Conservation (phyloP, 2,329 filamentous ascomycete genomes). For the Xylaria multiplex region DNA sequence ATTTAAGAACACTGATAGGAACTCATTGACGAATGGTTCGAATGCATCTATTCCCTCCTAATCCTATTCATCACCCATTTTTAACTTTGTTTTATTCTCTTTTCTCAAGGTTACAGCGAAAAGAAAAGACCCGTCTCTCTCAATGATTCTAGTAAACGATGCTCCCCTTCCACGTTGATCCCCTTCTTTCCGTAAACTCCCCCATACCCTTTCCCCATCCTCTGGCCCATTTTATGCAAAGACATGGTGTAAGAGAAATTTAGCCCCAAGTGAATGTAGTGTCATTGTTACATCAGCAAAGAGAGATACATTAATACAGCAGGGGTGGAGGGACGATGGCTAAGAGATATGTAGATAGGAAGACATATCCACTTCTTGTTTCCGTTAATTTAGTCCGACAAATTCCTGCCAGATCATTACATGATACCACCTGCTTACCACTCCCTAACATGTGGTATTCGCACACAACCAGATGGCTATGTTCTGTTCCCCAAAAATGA, state of each 20-base stretch:
- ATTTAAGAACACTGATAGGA: background rate
- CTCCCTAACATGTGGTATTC: constrained; percentile 20
- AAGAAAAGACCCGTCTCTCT: constrained; percentile 11
- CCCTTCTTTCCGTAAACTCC: constrained; percentile 30
- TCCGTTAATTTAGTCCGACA: constrained; percentile 9
- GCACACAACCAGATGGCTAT: constrained; percentile 13
- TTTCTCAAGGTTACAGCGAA: background rate
- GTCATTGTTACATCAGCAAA: constrained; percentile 37
- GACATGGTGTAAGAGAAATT: constrained; percentile 17
- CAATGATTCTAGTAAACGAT: constrained; percentile 13
- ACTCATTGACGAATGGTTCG: background rate
- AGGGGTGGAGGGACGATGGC: background rate
- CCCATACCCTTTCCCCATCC: constrained; percentile 10
- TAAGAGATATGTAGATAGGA: constrained; percentile 1
- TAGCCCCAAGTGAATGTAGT: constrained; percentile 6
- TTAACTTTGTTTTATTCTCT: background rate
- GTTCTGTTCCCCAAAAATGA: constrained; percentile 13
- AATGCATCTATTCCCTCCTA: background rate
- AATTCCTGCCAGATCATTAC: constrained; percentile 14
- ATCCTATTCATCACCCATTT: background rate
- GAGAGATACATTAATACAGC: constrained; percentile 15
- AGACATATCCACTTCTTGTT: constrained; percentile 4
- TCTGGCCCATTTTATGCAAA: constrained; percentile 27
- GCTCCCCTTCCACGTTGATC: constrained; percentile 13
- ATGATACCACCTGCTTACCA: constrained; percentile 6